A percentile compares a stretch with the other conserved stretches of the same genome.
These are phyloP conservation scores for Scedosporium boydii DNA, from an alignment of 2,329 filamentous ascomycete genomes.

Conservation along the genomic window DNA sequence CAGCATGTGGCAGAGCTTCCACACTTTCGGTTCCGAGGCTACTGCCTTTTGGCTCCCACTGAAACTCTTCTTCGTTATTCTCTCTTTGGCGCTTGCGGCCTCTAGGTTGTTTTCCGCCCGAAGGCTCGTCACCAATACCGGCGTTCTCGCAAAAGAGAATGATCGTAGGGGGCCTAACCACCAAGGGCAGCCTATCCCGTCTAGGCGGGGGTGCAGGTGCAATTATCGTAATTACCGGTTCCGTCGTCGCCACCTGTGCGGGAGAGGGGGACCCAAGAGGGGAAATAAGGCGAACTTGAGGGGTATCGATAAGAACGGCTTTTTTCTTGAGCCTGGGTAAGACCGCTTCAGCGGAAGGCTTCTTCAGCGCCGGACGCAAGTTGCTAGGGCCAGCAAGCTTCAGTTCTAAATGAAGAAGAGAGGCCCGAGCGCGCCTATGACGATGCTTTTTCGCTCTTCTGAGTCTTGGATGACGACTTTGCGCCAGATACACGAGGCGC, in stretches of 20 bases:
- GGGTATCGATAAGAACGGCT: neutral
- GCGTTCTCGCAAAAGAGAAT: too few species aligned
- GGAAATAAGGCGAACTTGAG: neutral
- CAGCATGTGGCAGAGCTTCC: too few species aligned
- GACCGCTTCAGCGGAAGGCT: neutral
- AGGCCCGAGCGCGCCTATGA: neutral
- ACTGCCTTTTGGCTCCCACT: neutral
- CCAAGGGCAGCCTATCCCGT: too few species aligned
- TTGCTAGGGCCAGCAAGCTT: neutral
- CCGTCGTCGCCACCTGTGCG: too few species aligned
- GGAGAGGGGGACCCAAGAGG: too few species aligned
- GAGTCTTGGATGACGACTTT: neutral
- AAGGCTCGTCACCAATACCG: too few species aligned
- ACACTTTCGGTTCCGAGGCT: too few species aligned
- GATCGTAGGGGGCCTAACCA: too few species aligned
- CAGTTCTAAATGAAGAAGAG: neutral
- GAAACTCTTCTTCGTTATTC: neutral
- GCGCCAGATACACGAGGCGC: neutral
- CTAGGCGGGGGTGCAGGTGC: too few species aligned
- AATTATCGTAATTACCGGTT: too few species aligned
- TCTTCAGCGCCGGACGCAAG: neutral
- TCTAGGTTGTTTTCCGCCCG: neutral
- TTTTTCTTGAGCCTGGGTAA: neutral
- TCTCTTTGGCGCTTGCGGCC: neutral
- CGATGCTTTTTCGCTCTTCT: neutral